Evolutionary conservation across 108 stramenopile genomes (phyloP), one percentile per base, ranked within the genome.

Genomic region (Craspedostauros australis): DNA sequence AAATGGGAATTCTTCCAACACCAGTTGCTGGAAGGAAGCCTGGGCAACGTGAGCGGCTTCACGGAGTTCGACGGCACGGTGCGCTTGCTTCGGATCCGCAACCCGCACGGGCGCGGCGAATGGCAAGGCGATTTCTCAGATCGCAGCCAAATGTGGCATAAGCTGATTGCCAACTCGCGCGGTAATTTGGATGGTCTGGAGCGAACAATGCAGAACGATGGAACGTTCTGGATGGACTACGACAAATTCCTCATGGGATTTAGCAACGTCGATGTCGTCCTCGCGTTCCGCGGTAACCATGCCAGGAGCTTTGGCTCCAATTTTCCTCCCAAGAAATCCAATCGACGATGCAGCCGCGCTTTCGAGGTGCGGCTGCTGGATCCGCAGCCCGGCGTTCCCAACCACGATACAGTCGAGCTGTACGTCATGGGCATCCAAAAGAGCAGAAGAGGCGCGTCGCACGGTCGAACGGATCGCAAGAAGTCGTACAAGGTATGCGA

Each of bases 41-140:
- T 66, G 41, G 83, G n/a, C n/a, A n/a, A n/a, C n/a, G n/a, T n/a
- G n/a, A 49, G 52, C 48, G 81, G 79, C 11, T 80, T 78, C 52
- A 81, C 79, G 5, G 67, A 73, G 36, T 75, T 75, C 28, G 80
- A 87, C 58, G 65, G 70, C n/a, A 86, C 65, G 26, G 67, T 86
- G n/a, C 72, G 91, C 4, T 37, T 93, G 15, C 65, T 93, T 30
- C 69, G 80, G 40, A 86, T 93, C 28, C 66, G 91, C 1, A 93
- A 93, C 66, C 91, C 91, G 4, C 68, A 68, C 50, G 88, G 88
- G 5, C 61, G 71, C n/a, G 70, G 70, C 1, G 88, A 91, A 56
- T 91, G 88, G 88, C 76, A 73, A 36, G 88, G 88, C 31, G 78
- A 82, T 19, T 90, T 80, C 38, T 58, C 54, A 28, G 84, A 85